These are phyloP conservation scores for Tillandsia leiboldiana DNA, from an alignment of 176 grass and related monocot species.

Conservation along the genomic window DNA sequence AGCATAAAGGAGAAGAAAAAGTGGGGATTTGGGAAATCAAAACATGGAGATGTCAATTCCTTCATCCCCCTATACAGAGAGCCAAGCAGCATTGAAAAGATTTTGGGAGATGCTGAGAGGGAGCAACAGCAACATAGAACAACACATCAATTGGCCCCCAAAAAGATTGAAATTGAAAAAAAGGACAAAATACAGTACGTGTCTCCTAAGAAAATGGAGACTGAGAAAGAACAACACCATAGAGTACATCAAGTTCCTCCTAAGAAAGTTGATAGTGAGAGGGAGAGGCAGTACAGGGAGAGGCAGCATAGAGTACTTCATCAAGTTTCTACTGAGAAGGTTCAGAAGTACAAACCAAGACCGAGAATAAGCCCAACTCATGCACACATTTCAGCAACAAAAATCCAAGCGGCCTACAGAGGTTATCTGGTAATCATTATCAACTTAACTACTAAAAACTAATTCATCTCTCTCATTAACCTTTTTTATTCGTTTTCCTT, in stretches of 20 bases:
- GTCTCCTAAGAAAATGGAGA: conserved; percentile 14
- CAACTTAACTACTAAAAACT: background rate
- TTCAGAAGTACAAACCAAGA: conserved; percentile 31
- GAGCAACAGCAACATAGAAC: conserved; percentile 25
- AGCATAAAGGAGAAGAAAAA: conserved; percentile 61
- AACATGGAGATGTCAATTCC: conserved; percentile 33
- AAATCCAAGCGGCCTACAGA: conserved; percentile 74
- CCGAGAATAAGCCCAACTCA: conserved; percentile 24
- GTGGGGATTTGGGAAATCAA: conserved; percentile 66
- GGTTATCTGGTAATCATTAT: conserved; percentile 39
- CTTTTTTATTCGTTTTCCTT: background rate
- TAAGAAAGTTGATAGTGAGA: conserved; percentile 36
- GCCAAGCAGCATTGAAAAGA: conserved; percentile 98
- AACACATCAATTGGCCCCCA: conserved; percentile 18
- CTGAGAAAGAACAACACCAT: conserved; percentile 14
- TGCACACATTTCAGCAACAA: conserved; percentile 43
- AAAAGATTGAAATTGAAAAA: conserved; percentile 26
- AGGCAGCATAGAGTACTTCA: conserved; percentile 36
- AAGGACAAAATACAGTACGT: conserved; percentile 38
- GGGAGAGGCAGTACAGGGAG: conserved; percentile 8
- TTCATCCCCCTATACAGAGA: conserved; percentile 72
- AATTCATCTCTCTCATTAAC: background rate
- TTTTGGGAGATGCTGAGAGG: conserved; percentile 75
- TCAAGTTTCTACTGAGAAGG: conserved; percentile 11
- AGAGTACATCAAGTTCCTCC: conserved; percentile 8